Evolutionary conservation across 202 grass and related monocot species (phyloP).

Genomic region (Schoenoplectus tabernaemontani): DNA sequence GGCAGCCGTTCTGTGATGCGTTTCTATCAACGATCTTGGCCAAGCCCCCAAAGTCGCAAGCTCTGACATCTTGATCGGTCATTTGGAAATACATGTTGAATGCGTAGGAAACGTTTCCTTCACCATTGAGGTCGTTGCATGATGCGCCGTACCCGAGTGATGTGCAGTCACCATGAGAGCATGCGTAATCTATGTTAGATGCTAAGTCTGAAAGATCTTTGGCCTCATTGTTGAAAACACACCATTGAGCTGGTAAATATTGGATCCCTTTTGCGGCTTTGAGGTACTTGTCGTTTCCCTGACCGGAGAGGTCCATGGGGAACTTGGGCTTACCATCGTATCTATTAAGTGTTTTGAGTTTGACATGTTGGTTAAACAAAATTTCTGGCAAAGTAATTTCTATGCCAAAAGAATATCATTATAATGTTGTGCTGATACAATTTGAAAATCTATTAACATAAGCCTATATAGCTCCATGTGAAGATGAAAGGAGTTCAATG

Average conservation of each 20-base stretch:
- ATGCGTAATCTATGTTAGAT: conserved; percentile 55
- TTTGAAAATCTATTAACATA: neutral
- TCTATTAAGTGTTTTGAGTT: neutral
- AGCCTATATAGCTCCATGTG: neutral
- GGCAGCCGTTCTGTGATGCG: conserved; percentile 43
- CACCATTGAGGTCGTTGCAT: conserved; percentile 53
- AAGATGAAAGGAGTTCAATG: neutral
- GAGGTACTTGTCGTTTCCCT: conserved; percentile 31
- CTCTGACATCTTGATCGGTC: conserved; percentile 76
- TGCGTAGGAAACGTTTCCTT: conserved; percentile 76
- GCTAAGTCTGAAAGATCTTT: conserved; percentile 49
- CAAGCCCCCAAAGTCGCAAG: conserved; percentile 65
- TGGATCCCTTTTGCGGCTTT: conserved; percentile 44
- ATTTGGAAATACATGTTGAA: conserved; percentile 94
- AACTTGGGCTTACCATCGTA: conserved; percentile 91
- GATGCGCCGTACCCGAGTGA: conserved; percentile 66
- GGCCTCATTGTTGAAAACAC: conserved; percentile 53
- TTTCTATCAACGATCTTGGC: conserved; percentile 52
- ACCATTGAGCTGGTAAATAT: conserved; percentile 69
- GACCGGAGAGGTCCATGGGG: conserved; percentile 55
- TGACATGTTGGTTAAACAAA: neutral
- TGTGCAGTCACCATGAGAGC: conserved; percentile 68
- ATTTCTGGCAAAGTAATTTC: neutral
- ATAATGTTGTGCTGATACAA: neutral
- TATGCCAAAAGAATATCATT: neutral